phyloP scores from a whole-genome alignment of 2,329 filamentous ascomycete genomes.

The Botrytis deweyae region DNA sequence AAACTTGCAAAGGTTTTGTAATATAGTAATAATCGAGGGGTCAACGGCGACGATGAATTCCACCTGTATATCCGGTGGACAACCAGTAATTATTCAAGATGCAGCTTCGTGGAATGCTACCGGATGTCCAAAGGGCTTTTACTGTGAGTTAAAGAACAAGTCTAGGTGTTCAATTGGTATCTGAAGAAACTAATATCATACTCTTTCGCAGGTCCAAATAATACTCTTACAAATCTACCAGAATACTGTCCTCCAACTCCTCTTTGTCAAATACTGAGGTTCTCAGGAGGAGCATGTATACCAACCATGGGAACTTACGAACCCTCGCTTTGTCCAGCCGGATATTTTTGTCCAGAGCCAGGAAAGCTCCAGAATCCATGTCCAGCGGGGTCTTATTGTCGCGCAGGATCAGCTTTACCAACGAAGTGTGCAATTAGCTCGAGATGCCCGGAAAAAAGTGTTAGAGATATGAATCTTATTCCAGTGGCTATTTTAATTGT shows the following conservation, averaged over 20 bases:
- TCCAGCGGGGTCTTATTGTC: slow-evolving; percentile 51
- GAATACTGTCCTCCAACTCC: slow-evolving; percentile 33
- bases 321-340: slow-evolving; percentile 50
- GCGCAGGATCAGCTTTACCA: slow-evolving; percentile 48
- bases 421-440: slow-evolving; percentile 49
- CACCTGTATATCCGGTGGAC: slow-evolving; percentile 13
- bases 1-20: neutral
- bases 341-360: slow-evolving; percentile 49
- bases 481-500: slow-evolving; percentile 33
- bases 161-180: neutral
- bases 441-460: slow-evolving; percentile 47
- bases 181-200: neutral
- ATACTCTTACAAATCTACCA: slow-evolving; percentile 25
- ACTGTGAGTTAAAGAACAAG: slow-evolving; percentile 11
- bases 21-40: neutral
- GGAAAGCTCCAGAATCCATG: slow-evolving; percentile 46
- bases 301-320: slow-evolving; percentile 43
- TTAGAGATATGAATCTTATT: slow-evolving; percentile 39
- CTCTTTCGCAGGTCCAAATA: slow-evolving; percentile 14
- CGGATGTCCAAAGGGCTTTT: slow-evolving; percentile 14
- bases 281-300: slow-evolving; percentile 26
- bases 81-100: slow-evolving; percentile 17
- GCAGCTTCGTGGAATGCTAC: slow-evolving; percentile 14
- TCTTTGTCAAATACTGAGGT: slow-evolving; percentile 26
- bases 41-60: slow-evolving; percentile 12